Conservation (phyloP, 352 stramenopile genomes). For the Globisporangium abappressorium region DNA sequence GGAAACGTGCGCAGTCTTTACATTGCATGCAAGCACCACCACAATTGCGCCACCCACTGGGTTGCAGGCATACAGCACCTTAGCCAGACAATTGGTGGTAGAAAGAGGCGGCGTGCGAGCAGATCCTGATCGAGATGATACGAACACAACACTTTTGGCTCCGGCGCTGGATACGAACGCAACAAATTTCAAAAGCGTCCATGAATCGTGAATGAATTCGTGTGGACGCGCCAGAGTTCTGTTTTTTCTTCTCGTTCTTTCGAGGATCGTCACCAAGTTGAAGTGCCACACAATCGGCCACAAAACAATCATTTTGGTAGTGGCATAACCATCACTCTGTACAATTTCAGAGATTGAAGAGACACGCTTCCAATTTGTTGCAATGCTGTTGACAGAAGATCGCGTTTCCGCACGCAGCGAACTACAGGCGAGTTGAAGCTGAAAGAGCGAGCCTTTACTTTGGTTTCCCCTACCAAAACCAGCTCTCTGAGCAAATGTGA, state of each 20-base stretch:
- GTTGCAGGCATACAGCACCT: background rate
- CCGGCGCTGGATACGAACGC: background rate
- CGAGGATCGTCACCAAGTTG: slow-evolving; percentile 7
- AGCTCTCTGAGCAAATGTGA: slow-evolving; percentile 1
- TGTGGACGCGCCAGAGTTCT: slow-evolving; percentile 1
- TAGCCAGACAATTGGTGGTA: background rate
- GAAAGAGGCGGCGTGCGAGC: background rate
- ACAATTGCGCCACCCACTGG: background rate
- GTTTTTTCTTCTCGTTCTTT: background rate
- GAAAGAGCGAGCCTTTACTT: background rate
- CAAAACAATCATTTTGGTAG: slow-evolving; percentile 5
- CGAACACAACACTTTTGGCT: background rate
- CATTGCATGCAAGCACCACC: background rate
- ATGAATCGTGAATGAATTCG: background rate
- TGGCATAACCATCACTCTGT: slow-evolving; percentile 11
- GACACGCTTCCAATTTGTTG: slow-evolving; percentile 5
- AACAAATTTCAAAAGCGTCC: slow-evolving; percentile 9
- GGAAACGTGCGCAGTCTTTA: background rate
- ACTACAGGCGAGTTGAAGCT: background rate
- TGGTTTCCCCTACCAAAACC: background rate
- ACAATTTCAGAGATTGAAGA: slow-evolving; percentile 4
- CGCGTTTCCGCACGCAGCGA: background rate
- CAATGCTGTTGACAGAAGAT: background rate
- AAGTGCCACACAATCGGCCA: background rate
- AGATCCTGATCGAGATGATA: background rate